Percentiles rank a stretch among this genome's conserved stretches.
Conservation (phyloP, 371 early-diverging fungal species). For the Chytridiales sp. region DNA sequence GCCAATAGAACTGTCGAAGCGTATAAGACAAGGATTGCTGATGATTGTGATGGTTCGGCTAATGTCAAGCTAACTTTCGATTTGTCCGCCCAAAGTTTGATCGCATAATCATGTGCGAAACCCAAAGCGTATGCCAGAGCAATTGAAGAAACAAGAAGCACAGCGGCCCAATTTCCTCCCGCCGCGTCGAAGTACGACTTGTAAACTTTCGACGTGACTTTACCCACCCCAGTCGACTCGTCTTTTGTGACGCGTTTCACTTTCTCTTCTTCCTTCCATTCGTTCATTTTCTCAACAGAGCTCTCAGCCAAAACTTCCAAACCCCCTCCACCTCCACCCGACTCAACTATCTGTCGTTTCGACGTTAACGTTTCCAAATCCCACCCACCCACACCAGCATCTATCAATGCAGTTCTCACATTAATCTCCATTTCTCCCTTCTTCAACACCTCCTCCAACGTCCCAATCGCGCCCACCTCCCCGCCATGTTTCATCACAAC, state of each 20-base stretch:
- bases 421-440: not conserved
- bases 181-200: constrained; percentile 37
- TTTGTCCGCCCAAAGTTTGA: constrained; percentile 41
- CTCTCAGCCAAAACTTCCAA: not conserved
- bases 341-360: not conserved
- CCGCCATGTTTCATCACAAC: constrained; percentile 25
- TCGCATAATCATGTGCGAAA: constrained; percentile 39
- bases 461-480: not conserved
- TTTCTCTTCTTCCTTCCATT: not conserved
- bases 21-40: constrained; percentile 33
- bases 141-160: constrained; percentile 22
- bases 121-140: constrained; percentile 20
- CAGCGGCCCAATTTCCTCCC: constrained; percentile 34
- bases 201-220: constrained; percentile 37
- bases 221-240: constrained; percentile 10
- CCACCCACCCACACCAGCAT: not conserved
- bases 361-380: too few relatives aligned
- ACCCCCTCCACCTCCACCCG: not conserved
- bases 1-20: constrained; percentile 18
- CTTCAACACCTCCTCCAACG: constrained; percentile 28
- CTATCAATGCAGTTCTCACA: constrained; percentile 1
- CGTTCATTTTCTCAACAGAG: not conserved
- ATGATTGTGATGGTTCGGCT: not conserved
- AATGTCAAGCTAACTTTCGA: not conserved
- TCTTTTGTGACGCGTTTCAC: not conserved